A percentile compares a stretch with the other conserved stretches of the same genome.
These are phyloP conservation scores for Epichloe sibirici DNA, from an alignment of 2,329 filamentous ascomycete species.

Conservation along the genomic window DNA sequence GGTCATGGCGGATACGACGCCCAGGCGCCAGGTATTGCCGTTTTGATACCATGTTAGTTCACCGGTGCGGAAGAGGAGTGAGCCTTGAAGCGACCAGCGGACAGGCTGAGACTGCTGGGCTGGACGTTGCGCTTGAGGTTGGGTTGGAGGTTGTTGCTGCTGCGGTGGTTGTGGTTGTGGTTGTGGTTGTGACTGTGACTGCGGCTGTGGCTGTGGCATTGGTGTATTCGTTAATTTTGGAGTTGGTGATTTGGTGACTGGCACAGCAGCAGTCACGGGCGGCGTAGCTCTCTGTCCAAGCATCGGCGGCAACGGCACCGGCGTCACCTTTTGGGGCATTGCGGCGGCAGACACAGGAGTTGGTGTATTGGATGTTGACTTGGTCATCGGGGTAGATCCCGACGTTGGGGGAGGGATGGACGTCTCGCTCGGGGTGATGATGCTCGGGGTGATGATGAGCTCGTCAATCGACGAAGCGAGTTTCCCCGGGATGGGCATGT, in stretches of 20 bases:
- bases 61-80: slow-evolving; percentile 32
- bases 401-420: slow-evolving; percentile 6
- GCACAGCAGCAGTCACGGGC: slow-evolving; percentile 7
- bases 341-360: slow-evolving; percentile 4
- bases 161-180: slow-evolving; percentile 4
- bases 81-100: slow-evolving; percentile 22
- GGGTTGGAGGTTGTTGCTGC: slow-evolving; percentile 6
- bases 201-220: slow-evolving; percentile 3
- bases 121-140: slow-evolving; percentile 9
- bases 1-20: slow-evolving; percentile 26
- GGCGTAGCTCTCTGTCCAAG: slow-evolving; percentile 24
- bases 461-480: slow-evolving; percentile 13
- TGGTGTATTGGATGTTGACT: slow-evolving; percentile 2
- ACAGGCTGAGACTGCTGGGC: slow-evolving; percentile 6
- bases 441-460: slow-evolving; percentile 9
- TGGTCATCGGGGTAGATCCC: slow-evolving; percentile 1
- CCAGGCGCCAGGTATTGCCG: slow-evolving; percentile 34
- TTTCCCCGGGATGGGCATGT: slow-evolving; percentile 17
- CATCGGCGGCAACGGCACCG: slow-evolving; percentile 24
- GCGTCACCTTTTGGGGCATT: slow-evolving; percentile 19
- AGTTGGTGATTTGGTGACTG: slow-evolving; percentile 1
- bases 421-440: slow-evolving; percentile 8
- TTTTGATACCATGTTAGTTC: slow-evolving; percentile 40
- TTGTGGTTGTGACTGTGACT: slow-evolving; percentile 10
- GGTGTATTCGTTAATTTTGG: slow-evolving; percentile 6